Base-by-base conservation (phyloP, 164 flowering plant genomes). In the Umbellularia californica region DNA sequence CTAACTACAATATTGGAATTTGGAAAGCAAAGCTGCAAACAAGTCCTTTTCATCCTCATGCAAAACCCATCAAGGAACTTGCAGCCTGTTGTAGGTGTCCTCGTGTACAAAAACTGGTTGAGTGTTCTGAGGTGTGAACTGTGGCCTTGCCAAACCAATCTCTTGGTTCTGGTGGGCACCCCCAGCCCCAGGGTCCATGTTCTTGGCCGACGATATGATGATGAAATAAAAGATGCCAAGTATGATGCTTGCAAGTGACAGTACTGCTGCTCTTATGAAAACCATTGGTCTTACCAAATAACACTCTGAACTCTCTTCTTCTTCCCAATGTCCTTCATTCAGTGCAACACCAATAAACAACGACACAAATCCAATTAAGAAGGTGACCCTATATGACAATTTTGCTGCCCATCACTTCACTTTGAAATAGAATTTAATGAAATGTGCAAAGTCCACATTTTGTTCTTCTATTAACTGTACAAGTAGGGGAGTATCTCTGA, bases 221-320 rank as follows among this genome's bases (percentile, higher is more conserved):
- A 89, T 77, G 69, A 91, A 95, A 74, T 93, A 93, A 22, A 82
- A 3, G 15, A 94, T 82, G 50, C 94, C 92, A 41, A 94, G 88
- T 20, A 80, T 25, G 58, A 90, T 81, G 76, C 89, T 90, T 20
- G 85, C 85, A 20, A 92, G 77, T n/a, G 94, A 84, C 80, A 94
- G 73, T 27, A 90, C 63, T 11, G 96, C 88, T 51, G 93, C 97
- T 58, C 87, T 88, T 11, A 95, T 87, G 83, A 94, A 92, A 47
- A 92, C 93, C 28, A 97, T 96, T n/a, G 95, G 88, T 76, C 90
- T 92, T 30, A 94, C 92, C 70, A 92, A 92, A 60, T 90, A 92
- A 81, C 98, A 94, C 76, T 83, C 87, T 79, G 71, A 79, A 72
- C 88, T 24, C 28, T 77, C 84, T 65, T 88, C 84, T 65, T 88